A percentile compares a stretch with the other conserved stretches of the same genome.
phyloP scores from a whole-genome alignment of 345 rosid genomes.

The Murraya koenigii region DNA sequence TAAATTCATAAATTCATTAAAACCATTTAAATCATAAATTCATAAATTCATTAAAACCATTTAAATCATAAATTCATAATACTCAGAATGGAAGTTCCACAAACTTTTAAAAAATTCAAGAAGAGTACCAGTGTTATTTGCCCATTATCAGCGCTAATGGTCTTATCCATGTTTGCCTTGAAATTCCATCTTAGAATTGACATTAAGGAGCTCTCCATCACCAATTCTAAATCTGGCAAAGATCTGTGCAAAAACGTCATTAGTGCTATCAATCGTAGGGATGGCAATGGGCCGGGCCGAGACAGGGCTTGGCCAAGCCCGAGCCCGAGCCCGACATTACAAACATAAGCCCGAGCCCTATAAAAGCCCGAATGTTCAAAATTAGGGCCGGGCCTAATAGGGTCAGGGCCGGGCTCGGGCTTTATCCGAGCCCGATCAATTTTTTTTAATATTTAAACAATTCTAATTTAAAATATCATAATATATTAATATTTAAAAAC shows the following conservation, averaged over 20 bases:
- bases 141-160: constrained; percentile 37
- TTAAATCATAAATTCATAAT: not conserved
- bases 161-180: constrained; percentile 52
- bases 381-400: too few species aligned
- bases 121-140: constrained; percentile 40
- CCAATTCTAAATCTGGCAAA: constrained; percentile 47
- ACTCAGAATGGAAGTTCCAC: not conserved
- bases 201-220: constrained; percentile 43
- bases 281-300: too few species aligned
- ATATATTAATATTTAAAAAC: too few species aligned
- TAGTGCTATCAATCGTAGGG: constrained; percentile 9
- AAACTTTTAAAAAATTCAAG: not conserved
- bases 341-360: too few species aligned
- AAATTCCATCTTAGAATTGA: constrained; percentile 55
- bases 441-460: too few species aligned
- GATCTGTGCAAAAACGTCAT: constrained; percentile 33
- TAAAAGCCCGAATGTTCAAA: too few species aligned
- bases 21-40: not conserved
- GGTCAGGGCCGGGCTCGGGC: too few species aligned
- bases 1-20: not conserved
- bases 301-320: too few species aligned
- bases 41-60: not conserved
- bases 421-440: too few species aligned
- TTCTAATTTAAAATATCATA: too few species aligned
- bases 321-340: too few species aligned